A percentile compares a stretch with the other conserved stretches of the same genome.
Conservation (phyloP, 2,329 filamentous ascomycete species). For the Berkeleyomyces basicola region DNA sequence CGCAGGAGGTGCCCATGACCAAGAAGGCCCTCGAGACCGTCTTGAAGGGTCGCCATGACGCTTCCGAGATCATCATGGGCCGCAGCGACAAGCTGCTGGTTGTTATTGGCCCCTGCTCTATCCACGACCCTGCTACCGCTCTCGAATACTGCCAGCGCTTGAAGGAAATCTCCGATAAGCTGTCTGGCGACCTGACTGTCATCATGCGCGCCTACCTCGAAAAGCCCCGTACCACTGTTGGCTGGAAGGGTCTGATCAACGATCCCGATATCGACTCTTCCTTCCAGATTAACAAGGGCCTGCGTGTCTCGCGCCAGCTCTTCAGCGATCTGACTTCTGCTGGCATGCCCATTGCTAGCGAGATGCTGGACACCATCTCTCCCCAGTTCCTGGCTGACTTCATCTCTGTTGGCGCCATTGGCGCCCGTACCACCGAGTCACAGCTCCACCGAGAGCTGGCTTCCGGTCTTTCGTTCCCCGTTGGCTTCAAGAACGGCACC, state of each 20-base stretch:
- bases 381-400: slow-evolving; percentile 95
- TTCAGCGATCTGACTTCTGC: slow-evolving; percentile 75
- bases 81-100: slow-evolving; percentile 50
- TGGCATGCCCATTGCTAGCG: slow-evolving; percentile 88
- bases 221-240: slow-evolving; percentile 94
- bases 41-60: slow-evolving; percentile 43
- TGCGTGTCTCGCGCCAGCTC: slow-evolving; percentile 79
- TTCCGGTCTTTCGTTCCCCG: slow-evolving; percentile 87
- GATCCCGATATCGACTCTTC: slow-evolving; percentile 95
- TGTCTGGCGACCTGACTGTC: slow-evolving; percentile 70
- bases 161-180: slow-evolving; percentile 59
- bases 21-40: slow-evolving; percentile 42
- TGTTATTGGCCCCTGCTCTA: slow-evolving; percentile 88
- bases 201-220: slow-evolving; percentile 98
- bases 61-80: slow-evolving; percentile 51
- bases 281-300: slow-evolving; percentile 97
- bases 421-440: slow-evolving; percentile 88
- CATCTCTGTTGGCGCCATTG: slow-evolving; percentile 88
- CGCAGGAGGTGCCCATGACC: slow-evolving; percentile 68
- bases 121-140: slow-evolving; percentile 81
- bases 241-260: slow-evolving; percentile 99
- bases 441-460: slow-evolving; percentile 94
- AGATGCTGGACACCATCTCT: slow-evolving; percentile 98
- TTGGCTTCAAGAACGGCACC: slow-evolving; percentile 99
- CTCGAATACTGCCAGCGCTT: slow-evolving; percentile 76